Evolutionary conservation across 441 rosid genomes (phyloP), one percentile per base, ranked within the genome.

Genomic region (Daphne laureola): DNA sequence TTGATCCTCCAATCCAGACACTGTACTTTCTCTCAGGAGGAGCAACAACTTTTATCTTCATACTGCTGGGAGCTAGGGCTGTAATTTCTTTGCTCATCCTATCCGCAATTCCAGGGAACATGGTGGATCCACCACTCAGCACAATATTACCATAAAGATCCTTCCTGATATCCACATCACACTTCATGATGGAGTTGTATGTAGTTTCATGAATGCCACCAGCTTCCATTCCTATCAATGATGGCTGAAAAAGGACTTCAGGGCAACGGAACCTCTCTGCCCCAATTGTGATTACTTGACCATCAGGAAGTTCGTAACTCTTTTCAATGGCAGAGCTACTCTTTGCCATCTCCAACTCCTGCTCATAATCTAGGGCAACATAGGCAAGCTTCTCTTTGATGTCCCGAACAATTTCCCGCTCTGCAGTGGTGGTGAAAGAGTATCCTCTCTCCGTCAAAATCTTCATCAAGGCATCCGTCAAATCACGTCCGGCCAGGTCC

Each of bases 381-480:
- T 83, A 83, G 13, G 90, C 87, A 35, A 83, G 81, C 65, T 80
- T 80, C 71, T 84, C 91, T 62, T 84, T 84, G 82, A 84, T 77
- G 79, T 84, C 91, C 65, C 87, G 85, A 64, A 84, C 91, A 81
- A 84, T 84, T 84, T 84, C 91, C 73, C 87, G 87, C 47, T 84
- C 91, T 0, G 92, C 92, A 43, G 88, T 77, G 67, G 87, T 84
- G 69, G 86, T 84, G 72, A 84, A 84, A 82, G 79, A 77, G 73
- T 84, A 79, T 16, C 92, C 92, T 67, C 87, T 77, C 75, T 81
- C 92, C 0, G 86, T 81, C 40, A 84, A 84, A 57, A 84, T 81
- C 80, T 81, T 81, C 82, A 81, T 75, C 67, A 81, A 59, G 3
- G 87, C 64, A 74, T 84, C 87, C 0, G 88, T 84, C 17, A 84